Conservation (phyloP, 2,329 filamentous ascomycete species). For the Pestalotiopsis sp. region DNA sequence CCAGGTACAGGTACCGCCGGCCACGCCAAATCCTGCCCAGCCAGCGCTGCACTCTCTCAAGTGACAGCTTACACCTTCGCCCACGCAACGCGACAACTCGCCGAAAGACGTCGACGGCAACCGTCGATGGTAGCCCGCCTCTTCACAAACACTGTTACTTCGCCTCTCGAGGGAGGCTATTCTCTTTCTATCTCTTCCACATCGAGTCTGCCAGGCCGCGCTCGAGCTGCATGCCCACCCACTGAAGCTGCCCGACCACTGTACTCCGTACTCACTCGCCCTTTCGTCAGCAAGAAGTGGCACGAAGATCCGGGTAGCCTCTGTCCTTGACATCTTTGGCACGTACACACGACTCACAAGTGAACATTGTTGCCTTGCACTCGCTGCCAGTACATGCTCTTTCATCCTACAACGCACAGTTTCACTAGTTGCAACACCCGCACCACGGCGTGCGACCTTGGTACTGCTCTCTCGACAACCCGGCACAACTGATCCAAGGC, state of each 20-base stretch:
- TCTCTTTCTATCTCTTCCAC: not conserved
- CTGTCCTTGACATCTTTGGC: not conserved
- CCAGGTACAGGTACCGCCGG: not conserved
- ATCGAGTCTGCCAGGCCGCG: not conserved
- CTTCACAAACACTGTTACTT: not conserved
- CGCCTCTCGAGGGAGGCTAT: not conserved
- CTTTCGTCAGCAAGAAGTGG: not conserved
- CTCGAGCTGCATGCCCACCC: not conserved
- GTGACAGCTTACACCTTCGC: constrained; percentile 3
- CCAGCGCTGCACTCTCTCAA: not conserved
- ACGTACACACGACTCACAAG: not conserved
- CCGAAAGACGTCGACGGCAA: not conserved
- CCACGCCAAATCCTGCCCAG: not conserved
- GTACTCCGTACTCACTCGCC: not conserved
- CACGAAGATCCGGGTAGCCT: not conserved
- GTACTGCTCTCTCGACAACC: not conserved
- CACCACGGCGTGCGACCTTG: not conserved
- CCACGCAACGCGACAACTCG: not conserved
- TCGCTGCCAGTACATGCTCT: not conserved
- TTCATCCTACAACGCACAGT: not conserved
- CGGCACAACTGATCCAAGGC: not conserved
- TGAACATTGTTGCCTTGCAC: not conserved
- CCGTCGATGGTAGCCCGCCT: not conserved
- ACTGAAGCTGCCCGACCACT: not conserved
- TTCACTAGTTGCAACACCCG: not conserved